These are phyloP conservation scores for Xylaria telfairii DNA, from an alignment of 495 filamentous ascomycete genomes.

Conservation along the genomic window DNA sequence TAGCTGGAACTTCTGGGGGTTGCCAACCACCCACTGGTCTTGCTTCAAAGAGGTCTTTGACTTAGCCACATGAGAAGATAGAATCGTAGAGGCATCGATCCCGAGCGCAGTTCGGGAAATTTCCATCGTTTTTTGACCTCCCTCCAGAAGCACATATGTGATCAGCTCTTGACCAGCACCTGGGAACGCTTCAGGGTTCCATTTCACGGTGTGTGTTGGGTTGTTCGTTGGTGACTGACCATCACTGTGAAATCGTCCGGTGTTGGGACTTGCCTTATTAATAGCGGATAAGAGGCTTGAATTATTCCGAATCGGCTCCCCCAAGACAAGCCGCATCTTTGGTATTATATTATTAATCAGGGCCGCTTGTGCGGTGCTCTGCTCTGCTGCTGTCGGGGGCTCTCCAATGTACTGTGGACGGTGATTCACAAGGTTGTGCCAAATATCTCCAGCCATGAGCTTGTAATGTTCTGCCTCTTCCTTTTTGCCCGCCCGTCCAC, in stretches of 20 bases:
- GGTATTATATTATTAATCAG: no score
- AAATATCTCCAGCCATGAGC: no score
- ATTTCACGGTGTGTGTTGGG: background rate
- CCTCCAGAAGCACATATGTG: background rate
- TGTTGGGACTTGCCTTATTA: background rate
- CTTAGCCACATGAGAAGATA: background rate
- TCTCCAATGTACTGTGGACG: no score
- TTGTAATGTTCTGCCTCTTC: no score
- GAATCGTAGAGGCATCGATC: background rate
- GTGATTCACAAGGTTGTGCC: no score
- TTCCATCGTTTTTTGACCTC: background rate
- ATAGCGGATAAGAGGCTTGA: no score
- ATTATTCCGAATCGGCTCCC: no score
- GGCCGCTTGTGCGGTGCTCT: no score
- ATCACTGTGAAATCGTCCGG: background rate
- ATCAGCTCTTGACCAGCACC: background rate
- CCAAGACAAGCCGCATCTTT: no score
- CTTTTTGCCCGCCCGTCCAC: no score
- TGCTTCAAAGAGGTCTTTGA: background rate
- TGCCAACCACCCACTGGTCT: background rate
- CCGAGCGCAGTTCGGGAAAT: background rate
- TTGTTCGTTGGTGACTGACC: background rate
- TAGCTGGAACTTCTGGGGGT: background rate
- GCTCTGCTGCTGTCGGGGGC: no score
- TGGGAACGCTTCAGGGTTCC: conserved; percentile 4